Base-by-base conservation (phyloP, 1,284 basidiomycete species). In the Coniferiporia weirii region DNA sequence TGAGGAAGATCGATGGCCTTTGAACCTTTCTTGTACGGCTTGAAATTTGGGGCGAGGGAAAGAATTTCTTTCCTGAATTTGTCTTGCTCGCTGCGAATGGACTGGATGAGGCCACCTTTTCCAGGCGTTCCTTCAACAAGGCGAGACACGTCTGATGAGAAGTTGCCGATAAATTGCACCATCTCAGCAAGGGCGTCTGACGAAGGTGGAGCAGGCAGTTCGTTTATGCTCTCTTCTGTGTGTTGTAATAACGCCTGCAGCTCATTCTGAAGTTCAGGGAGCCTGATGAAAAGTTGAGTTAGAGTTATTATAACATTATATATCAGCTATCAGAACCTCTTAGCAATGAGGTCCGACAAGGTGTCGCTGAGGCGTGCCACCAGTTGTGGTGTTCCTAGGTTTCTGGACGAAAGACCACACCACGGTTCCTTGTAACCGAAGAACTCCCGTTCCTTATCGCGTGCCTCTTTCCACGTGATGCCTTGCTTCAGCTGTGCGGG, bases 371-470 rank as follows among this genome's bases (percentile, higher is more conserved):
- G 67, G 3, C 79, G 74, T 19, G 78, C 76, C 0, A 82, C 80
- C 0, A 91, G 72, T 52, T 78, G 80, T 2, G 64, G 64, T 0
- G 85, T 87, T 0, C 85, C 73, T 0, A 89, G 68, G 50, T 79
- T 80, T 19, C 73, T 70, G 0, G 68, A 40, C 17, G 82, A 79
- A 0, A 89, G 70, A 0, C 73, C 70, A 0, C 71, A 73, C 88
- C 88, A 91, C 0, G 83, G 83, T 0, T 72, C 61, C 0, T 69
- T 80, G 4, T 72, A 72, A 52, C 78, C 69, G 71, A 94, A 91
- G 72, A 85, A 95, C 22, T 83, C 73, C 57, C 80, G 75, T 71
- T 94, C 90, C 64, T 76, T 69, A 15, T 70, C 66, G 0, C 87
- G 80, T 0, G 87, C 87, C 6, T 81, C 75, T 1, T 69, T 66